These are phyloP conservation scores for Gossypium stocksii DNA, from an alignment of 345 rosid species.

Conservation along the genomic window DNA sequence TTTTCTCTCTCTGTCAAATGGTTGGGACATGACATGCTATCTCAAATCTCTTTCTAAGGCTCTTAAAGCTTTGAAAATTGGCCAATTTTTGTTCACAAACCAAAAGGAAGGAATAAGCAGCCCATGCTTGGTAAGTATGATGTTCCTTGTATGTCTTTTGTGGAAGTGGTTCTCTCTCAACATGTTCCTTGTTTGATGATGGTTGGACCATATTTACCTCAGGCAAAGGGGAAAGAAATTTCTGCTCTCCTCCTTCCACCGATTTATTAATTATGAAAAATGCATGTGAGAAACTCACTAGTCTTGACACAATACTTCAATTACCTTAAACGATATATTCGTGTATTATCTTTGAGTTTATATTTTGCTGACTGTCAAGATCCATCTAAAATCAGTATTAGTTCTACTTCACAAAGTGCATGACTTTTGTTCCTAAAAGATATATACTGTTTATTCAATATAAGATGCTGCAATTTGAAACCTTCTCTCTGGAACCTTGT, in stretches of 20 bases:
- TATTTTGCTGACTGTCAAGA: not conserved
- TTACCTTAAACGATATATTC: not conserved
- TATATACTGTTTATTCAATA: not conserved
- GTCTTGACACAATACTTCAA: not conserved
- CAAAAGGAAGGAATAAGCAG: conserved; percentile 83
- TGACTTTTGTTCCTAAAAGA: not conserved
- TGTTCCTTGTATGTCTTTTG: not conserved
- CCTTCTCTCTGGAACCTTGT: not conserved
- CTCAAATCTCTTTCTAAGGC: conserved; percentile 91
- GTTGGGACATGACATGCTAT: conserved; percentile 95
- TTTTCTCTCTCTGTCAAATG: conserved; percentile 93
- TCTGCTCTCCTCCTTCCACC: not conserved
- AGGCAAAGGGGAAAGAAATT: not conserved
- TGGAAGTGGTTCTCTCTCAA: not conserved
- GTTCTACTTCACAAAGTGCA: not conserved
- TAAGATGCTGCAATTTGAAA: not conserved
- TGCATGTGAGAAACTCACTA: not conserved
- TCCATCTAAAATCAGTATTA: not conserved
- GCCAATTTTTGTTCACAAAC: conserved; percentile 48
- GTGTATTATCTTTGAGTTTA: not conserved
- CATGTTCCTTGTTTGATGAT: not conserved
- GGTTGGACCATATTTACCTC: not conserved
- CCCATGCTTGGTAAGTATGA: conserved; percentile 66
- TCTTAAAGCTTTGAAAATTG: conserved; percentile 73
- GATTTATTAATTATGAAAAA: not conserved